Conservation (phyloP, 2,329 filamentous ascomycete species). For the Epichloe hybrida region DNA sequence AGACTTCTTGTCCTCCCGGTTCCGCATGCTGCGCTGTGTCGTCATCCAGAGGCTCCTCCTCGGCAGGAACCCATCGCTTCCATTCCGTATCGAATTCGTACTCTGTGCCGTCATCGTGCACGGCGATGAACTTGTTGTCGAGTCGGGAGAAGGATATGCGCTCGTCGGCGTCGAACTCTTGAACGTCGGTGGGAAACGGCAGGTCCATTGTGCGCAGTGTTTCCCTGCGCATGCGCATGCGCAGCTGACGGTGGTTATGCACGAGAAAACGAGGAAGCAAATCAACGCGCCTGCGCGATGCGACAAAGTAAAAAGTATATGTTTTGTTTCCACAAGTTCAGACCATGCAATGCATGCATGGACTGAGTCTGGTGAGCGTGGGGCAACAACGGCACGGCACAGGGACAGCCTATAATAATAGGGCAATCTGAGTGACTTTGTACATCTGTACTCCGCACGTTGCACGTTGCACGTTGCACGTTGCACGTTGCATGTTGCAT, state of each 20-base stretch:
- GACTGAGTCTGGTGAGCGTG: not conserved
- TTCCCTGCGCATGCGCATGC: not conserved
- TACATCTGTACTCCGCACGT: no score
- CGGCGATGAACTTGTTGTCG: constrained; percentile 69
- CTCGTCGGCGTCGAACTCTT: constrained; percentile 62
- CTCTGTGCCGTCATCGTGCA: constrained; percentile 72
- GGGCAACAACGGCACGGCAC: not conserved
- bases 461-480: no score
- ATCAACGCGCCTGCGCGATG: not conserved
- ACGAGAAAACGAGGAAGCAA: not conserved
- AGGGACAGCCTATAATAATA: no score
- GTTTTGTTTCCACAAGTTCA: not conserved
- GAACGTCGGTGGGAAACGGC: constrained; percentile 44
- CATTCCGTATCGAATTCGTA: constrained; percentile 65
- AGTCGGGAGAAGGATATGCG: constrained; percentile 80
- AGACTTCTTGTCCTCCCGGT: not conserved
- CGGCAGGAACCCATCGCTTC: constrained; percentile 61
- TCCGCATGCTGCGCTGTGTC: constrained; percentile 3
- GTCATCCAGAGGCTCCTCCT: constrained; percentile 29
- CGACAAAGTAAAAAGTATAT: not conserved
- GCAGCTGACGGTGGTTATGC: not conserved
- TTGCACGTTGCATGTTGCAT: no score
- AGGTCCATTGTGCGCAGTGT: constrained; percentile 16
- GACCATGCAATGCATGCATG: no score
- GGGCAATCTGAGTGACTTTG: no score